Conservation (phyloP, 192 early-diverging fungal genomes). For the Paraglomus brasilianum region DNA sequence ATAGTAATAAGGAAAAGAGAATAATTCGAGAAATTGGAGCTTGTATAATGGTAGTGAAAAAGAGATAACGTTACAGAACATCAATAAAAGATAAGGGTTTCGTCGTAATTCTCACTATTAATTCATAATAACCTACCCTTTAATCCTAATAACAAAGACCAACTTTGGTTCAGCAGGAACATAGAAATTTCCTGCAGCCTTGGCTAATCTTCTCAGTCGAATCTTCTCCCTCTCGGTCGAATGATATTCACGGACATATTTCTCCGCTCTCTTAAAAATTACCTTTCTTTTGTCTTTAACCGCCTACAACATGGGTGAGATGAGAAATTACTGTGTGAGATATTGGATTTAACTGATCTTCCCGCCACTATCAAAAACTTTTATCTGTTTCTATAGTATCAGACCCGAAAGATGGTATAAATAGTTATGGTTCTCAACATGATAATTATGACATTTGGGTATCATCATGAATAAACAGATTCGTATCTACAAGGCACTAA, state of each 20-base stretch:
- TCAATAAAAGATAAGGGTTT: not conserved
- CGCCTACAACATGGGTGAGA: constrained; percentile 33
- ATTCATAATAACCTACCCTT: constrained; percentile 48
- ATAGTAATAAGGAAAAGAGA: too few relatives aligned
- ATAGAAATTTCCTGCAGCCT: constrained; percentile 87
- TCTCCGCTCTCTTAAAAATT: constrained; percentile 99
- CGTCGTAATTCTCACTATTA: too few relatives aligned
- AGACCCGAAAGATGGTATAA: constrained; percentile 83
- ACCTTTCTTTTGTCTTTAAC: constrained; percentile 78
- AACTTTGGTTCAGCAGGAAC: constrained; percentile 96
- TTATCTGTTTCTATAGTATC: constrained; percentile 41
- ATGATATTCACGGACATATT: constrained; percentile 98
- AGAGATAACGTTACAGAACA: too few relatives aligned
- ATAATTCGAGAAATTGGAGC: too few relatives aligned
- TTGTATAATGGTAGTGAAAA: too few relatives aligned
- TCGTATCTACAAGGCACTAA: constrained; percentile 24
- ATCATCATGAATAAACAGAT: constrained; percentile 46
- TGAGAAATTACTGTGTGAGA: not conserved
- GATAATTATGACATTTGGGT: constrained; percentile 40
- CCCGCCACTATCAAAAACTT: not conserved
- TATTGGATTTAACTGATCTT: not conserved
- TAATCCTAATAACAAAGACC: constrained; percentile 97
- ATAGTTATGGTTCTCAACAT: constrained; percentile 40
- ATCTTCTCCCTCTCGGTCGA: constrained; percentile 85
- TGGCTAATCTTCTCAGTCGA: constrained; percentile 92